phyloP scores from a whole-genome alignment of 169 alveolate species.

The Plasmodium coatneyi region DNA sequence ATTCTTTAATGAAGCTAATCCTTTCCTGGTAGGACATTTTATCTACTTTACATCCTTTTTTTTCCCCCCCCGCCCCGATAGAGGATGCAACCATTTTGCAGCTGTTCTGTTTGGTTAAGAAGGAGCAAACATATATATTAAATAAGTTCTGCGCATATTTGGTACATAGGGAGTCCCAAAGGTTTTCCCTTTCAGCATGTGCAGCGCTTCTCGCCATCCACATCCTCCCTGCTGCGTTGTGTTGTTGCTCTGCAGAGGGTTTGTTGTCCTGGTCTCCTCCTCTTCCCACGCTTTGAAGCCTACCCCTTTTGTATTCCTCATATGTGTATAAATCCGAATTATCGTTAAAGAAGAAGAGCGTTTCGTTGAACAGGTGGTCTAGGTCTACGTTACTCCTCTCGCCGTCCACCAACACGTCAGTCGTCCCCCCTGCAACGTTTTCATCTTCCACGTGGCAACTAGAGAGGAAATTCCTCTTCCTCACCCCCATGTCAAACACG shows the following conservation, averaged over 20 bases:
- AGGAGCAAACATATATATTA: slow-evolving; percentile 70
- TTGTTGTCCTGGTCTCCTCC: not conserved
- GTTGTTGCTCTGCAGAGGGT: not conserved
- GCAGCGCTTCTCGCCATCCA: not conserved
- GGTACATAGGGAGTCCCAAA: slow-evolving; percentile 38
- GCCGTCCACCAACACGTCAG: not conserved
- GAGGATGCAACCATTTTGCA: not conserved
- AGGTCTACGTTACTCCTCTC: not conserved
- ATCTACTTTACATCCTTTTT: not conserved
- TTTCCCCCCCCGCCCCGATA: not conserved
- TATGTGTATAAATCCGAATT: slow-evolving; percentile 68
- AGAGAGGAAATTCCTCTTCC: not conserved
- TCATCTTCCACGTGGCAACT: not conserved
- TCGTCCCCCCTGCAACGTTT: not conserved
- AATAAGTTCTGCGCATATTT: slow-evolving; percentile 25
- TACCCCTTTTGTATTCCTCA: slow-evolving; percentile 38
- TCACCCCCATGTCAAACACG: slow-evolving; percentile 17
- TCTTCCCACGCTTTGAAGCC: slow-evolving; percentile 10
- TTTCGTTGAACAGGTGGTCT: slow-evolving; percentile 41
- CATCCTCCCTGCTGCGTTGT: not conserved
- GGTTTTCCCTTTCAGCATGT: not conserved
- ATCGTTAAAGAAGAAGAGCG: slow-evolving; percentile 55
- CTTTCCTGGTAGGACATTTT: slow-evolving; percentile 11
- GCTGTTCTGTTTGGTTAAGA: slow-evolving; percentile 12
- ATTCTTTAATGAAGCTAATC: slow-evolving; percentile 12